Conservation (phyloP, 2,329 filamentous ascomycete genomes). For the Fusarium lyarnte region DNA sequence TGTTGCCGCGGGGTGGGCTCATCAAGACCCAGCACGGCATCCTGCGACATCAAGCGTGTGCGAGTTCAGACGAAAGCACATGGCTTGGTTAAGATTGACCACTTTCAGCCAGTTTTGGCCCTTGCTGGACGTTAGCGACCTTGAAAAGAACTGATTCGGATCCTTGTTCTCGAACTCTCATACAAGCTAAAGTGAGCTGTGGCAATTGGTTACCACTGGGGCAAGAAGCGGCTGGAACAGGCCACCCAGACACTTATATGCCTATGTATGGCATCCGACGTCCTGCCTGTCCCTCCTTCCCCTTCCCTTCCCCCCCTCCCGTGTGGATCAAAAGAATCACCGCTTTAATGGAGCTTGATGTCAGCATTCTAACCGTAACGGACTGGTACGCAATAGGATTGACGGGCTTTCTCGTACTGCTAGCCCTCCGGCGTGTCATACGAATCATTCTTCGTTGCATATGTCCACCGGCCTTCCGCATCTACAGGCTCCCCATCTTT, state of each 20-base stretch:
- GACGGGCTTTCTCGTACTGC: background rate
- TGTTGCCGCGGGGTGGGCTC: too few species aligned
- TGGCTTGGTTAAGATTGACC: background rate
- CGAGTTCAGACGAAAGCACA: too few species aligned
- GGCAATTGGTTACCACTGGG: background rate
- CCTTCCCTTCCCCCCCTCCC: background rate
- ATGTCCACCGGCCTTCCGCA: background rate
- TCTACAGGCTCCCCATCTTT: too few species aligned
- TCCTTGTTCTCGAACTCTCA: background rate
- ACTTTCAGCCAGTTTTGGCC: background rate
- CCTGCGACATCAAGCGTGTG: too few species aligned
- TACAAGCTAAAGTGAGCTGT: background rate
- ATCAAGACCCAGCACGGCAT: too few species aligned
- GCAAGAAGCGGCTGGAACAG: background rate
- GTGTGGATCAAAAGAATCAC: background rate
- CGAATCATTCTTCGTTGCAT: background rate
- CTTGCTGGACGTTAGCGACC: background rate
- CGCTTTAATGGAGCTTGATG: background rate
- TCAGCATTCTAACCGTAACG: background rate
- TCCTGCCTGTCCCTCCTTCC: background rate
- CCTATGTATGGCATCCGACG: background rate
- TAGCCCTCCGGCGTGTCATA: background rate
- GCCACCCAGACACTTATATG: background rate
- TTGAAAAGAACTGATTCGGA: background rate
- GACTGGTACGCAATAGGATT: slow-evolving; percentile 4